Conservation (phyloP, 2,329 filamentous ascomycete genomes). For the Colletotrichum sp. region DNA sequence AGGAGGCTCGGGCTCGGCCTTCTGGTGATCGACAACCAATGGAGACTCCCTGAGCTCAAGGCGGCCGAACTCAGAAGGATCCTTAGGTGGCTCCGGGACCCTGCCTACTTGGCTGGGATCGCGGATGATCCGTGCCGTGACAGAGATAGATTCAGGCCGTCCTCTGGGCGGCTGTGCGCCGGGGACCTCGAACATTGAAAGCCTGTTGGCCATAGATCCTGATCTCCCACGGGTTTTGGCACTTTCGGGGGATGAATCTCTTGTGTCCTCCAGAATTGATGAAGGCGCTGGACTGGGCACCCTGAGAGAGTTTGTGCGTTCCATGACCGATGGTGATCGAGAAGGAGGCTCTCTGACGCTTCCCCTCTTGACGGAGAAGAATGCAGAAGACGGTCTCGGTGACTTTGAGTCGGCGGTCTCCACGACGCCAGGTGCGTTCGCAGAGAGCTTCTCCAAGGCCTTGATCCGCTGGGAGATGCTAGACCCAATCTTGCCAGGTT, state of each 20-base stretch:
- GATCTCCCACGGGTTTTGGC: conserved; percentile 50
- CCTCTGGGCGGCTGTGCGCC: conserved; percentile 43
- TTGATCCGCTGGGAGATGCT: conserved; percentile 96
- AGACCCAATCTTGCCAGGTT: conserved; percentile 77
- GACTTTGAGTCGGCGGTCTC: conserved; percentile 25
- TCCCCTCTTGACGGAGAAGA: conserved; percentile 62
- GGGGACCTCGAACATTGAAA: conserved; percentile 59
- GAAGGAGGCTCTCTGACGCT: conserved; percentile 42
- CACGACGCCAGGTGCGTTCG: conserved; percentile 36
- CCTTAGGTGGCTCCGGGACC: conserved; percentile 44
- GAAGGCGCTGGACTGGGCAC: conserved; percentile 36
- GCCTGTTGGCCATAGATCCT: conserved; percentile 58
- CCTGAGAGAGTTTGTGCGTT: conserved; percentile 46
- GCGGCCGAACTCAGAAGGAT: conserved; percentile 48
- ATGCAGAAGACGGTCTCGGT: conserved; percentile 51
- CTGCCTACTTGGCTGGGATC: conserved; percentile 56
- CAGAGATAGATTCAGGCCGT: conserved; percentile 80
- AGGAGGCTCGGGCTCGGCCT: conserved; percentile 32
- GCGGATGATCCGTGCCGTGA: conserved; percentile 83
- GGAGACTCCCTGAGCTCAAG: conserved; percentile 65
- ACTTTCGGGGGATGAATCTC: conserved; percentile 53
- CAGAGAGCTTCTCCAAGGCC: conserved; percentile 81
- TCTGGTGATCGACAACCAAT: conserved; percentile 62
- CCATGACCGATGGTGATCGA: conserved; percentile 50
- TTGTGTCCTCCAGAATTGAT: conserved; percentile 40